Percentiles rank a stretch among this genome's conserved stretches.
Conservation (phyloP, 2,329 filamentous ascomycete species). For the Cercospora citrullina region DNA sequence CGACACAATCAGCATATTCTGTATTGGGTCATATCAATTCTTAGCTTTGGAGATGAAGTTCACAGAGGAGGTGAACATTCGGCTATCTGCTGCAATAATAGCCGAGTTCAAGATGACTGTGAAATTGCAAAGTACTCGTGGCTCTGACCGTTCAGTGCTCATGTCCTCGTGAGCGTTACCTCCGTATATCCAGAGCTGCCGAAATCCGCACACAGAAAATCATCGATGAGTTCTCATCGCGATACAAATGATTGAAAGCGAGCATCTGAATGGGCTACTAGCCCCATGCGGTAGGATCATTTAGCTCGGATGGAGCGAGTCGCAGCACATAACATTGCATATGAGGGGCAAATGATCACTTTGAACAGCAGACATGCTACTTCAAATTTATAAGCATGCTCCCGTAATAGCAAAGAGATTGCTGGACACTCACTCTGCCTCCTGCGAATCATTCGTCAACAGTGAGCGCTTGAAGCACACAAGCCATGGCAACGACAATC, state of each 20-base stretch:
- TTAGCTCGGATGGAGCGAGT: neutral
- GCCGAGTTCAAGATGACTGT: no score
- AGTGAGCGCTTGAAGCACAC: neutral
- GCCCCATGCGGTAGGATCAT: neutral
- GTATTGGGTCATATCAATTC: neutral
- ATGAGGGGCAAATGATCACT: neutral
- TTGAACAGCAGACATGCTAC: no score
- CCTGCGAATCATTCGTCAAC: neutral
- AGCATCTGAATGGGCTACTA: no score
- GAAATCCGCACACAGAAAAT: no score
- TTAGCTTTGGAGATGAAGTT: neutral
- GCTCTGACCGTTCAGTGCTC: no score
- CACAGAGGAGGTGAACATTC: neutral
- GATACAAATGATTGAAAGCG: no score
- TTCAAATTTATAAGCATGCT: no score
- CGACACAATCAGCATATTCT: neutral
- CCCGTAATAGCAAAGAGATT: neutral
- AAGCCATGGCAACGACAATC: neutral
- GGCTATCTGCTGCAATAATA: neutral
- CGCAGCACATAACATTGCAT: neutral
- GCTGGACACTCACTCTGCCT: neutral
- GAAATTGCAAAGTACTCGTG: no score
- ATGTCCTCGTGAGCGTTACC: no score
- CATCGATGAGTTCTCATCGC: no score
- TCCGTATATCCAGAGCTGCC: no score